Evolutionary conservation across 371 early-diverging fungal genomes (phyloP), one percentile per base, ranked within the genome.

Genomic region (Apophysomyces ossiformis): DNA sequence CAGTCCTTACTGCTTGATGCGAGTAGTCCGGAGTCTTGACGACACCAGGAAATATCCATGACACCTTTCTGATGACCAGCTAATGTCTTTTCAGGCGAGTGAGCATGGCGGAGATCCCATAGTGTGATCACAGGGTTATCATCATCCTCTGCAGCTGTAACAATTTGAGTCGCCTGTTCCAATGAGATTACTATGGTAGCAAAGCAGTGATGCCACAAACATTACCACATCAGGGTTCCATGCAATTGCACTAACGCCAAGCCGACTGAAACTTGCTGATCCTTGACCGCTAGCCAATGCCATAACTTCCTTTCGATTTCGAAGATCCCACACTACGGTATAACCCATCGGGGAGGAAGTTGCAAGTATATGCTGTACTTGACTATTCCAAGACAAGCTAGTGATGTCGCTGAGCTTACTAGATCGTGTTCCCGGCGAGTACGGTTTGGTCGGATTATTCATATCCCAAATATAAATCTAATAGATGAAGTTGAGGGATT

Each of bases 401-500:
- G 95, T 96, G 35, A 99, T 86, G 65, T 93, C 95, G 47, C 95
- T 97, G 26, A 97, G 76, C 57, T 91, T 90, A 69, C 83, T 78
- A 2, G 96, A 94, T 39, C 89, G 85, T 26, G 91, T 69, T 18
- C 97, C 98, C 36, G 98, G 97, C 16, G 90, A 85, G 70, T 93
- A 95, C 36, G 96, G 96, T 68, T 90, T 91, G 59, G 86, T 83
- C 50, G 93, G 91, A 74, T 91, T 92, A 37, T 82, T 87, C 46
- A 96, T 77, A 78, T 99, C 97, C 99, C 99, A 99, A 63, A 96
- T 91, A 68, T 90, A 96, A 57, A 95, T 81, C 92, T 92, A 75
- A 36, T 47, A 35, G 7, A 57, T 36, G 15, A 50, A 6, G 47
- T 7, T 18, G 9, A 5, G 44, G 21, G 38, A 59, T 60, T 16